These are phyloP conservation scores for Silene conica DNA, from an alignment of 148 eudicot species.

Conservation along the genomic window DNA sequence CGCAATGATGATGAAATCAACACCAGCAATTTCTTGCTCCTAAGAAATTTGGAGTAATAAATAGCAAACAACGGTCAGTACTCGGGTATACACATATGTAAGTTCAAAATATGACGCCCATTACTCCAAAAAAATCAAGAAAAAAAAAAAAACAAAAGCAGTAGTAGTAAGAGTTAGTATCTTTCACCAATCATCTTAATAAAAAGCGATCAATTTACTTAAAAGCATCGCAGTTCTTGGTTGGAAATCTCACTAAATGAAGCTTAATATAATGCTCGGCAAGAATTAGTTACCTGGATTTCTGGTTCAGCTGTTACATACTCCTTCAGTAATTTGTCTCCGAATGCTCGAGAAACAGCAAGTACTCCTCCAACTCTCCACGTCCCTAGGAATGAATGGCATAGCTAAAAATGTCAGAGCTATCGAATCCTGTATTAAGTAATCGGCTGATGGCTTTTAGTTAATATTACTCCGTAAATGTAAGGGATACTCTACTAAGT, in stretches of 20 bases:
- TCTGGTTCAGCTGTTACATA: constrained; percentile 76
- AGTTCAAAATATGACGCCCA: background rate
- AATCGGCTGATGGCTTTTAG: too few species aligned
- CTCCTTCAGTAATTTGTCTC: constrained; percentile 57
- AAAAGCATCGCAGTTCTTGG: background rate
- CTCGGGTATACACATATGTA: background rate
- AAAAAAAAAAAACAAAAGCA: background rate
- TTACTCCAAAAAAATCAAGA: background rate
- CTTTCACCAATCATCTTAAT: background rate
- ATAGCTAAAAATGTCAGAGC: background rate
- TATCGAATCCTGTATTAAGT: too few species aligned
- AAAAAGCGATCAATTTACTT: background rate
- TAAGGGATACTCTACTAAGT: too few species aligned
- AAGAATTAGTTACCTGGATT: constrained; percentile 44
- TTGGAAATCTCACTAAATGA: too few species aligned
- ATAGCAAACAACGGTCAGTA: constrained; percentile 4
- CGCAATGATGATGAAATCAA: constrained; percentile 80
- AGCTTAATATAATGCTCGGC: background rate
- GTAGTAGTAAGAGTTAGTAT: background rate
- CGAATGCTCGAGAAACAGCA: constrained; percentile 79
- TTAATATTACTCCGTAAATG: too few species aligned
- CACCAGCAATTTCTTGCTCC: constrained; percentile 71
- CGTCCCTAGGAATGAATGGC: constrained; percentile 41
- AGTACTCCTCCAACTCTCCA: constrained; percentile 95
- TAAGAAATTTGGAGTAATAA: constrained; percentile 10